Evolutionary conservation across 2,329 filamentous ascomycete genomes (phyloP), one percentile per base, ranked within the genome.

Genomic region (Colletotrichum sp.): DNA sequence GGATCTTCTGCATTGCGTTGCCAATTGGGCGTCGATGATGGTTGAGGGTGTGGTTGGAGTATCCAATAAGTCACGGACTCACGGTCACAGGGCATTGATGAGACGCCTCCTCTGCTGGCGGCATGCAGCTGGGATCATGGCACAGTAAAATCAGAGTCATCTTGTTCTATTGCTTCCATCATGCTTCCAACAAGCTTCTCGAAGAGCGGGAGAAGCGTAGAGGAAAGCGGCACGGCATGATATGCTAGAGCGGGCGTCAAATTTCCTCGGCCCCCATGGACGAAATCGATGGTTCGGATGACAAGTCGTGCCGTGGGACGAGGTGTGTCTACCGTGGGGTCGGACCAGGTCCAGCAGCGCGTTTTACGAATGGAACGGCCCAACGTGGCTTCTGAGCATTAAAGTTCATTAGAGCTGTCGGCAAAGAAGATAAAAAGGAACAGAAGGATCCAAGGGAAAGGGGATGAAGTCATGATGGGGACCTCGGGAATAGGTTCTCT

Each of bases 161-260:
- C 55, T 68, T 63, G 70, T 75, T 72, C 32, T 34, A 63, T 57
- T 68, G 39, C 55, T 66, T 69, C 65, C 32, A 60, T 68, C 48
- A 65, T 62, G 74, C 74, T 76, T 76, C 71, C 12, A 30, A 13
- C 48, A 52, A 62, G 65, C 65, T 76, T 75, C 71, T 59, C 75
- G 71, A 76, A 75, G 26, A 39, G 63, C 63, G 63, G 32, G 36
- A 75, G 69, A 63, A 72, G 69, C 24, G 18, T 10, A 10, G 18
- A n/a, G 39, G 39, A 48, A 48, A n/a, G 39, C 39, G 39, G n/a
- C 22, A 52, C 39, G 64, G n/a, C n/a, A 36, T 10, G 32, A n/a
- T 18, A 12, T 48, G 55, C 34, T 13, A 52, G 8, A 15, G 18
- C 26, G n/a, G 34, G 28, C 34, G 36, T 36, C 68, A 52, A 60